Base-by-base conservation (phyloP, 768 basidiomycete species). In the Tylopilus plumbeoviolaceoides region DNA sequence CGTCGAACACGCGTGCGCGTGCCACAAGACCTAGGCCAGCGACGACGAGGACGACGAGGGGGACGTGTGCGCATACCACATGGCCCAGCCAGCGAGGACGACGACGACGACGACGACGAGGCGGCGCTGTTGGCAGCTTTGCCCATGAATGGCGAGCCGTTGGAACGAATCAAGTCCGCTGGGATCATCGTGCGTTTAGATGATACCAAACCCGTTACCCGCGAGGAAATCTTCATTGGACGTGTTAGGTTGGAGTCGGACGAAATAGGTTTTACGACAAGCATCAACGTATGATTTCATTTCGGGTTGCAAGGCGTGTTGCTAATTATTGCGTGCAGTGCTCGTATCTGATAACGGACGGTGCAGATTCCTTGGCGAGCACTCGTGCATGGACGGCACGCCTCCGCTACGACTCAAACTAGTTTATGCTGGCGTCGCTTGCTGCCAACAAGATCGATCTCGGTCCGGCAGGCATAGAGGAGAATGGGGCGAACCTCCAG, bases 241-340 rank as follows among this genome's bases (percentile, higher is more conserved):
- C 72, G 18, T 82, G 83, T 45, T 98, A 95, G 94, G 85, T 85
- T 20, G 95, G 94, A 30, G 81, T 95, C 59, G 95, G 92, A 23
- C 76, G 84, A 46, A 97, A 95, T 68, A 76, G 95, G 54, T 99
- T 89, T 78, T 98, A 86, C 65, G 97, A 98, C 76, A 99, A 99
- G 71, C 95, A 98, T 65, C 91, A 98, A 65, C 63, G 91, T 93
- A 66, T 31, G 87, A 43, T 21, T 40, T 17, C 25, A 4, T 48
- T 27, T 28, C 18, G 14, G 33, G 30, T 11, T 27, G 41, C 11
- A 27, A 39, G 53, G 2, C n/a, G 53, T 30, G n/a, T 48, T 49
- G 23, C 48, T 48, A 45, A 55, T 45, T 9, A 52, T 36, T 23
- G 18, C 17, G 10, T 48, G 41, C 36, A 94, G 92, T 98, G 49